Evolutionary conservation across 148 eudicot genomes (phyloP).

Genomic region (Rhododendron henanense): DNA sequence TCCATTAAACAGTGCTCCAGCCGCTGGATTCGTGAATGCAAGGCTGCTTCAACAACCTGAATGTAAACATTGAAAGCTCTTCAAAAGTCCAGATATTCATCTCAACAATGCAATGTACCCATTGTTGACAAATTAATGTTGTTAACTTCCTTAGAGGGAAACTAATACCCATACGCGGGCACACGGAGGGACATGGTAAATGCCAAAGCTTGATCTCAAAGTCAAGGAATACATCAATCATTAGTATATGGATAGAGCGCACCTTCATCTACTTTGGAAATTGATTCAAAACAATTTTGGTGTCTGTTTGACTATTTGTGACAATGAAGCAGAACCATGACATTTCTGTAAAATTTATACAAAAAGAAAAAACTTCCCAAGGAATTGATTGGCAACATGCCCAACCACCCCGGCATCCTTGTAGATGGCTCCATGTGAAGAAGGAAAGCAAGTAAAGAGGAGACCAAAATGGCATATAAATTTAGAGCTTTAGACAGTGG

Average conservation of each 20-base stretch:
- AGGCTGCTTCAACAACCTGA: slow-evolving; percentile 98
- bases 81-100: not conserved
- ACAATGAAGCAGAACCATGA: not conserved
- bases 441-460: not conserved
- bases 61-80: slow-evolving; percentile 7
- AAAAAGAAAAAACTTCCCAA: not conserved
- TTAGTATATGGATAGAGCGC: not conserved
- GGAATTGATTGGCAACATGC: not conserved
- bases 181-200: not conserved
- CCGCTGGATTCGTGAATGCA: slow-evolving; percentile 84
- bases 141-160: not conserved
- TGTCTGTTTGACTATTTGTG: not conserved
- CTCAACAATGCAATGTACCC: not conserved
- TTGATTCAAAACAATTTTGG: not conserved
- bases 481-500: not conserved
- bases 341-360: not conserved
- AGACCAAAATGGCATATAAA: not conserved
- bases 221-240: not conserved
- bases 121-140: not conserved
- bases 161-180: not conserved
- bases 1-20: slow-evolving; percentile 82
- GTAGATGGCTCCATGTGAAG: not conserved
- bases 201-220: not conserved
- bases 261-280: not conserved
- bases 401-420: not conserved